These are phyloP conservation scores for Beauveria caledonica DNA, from an alignment of 2,329 filamentous ascomycete genomes.

Conservation along the genomic window DNA sequence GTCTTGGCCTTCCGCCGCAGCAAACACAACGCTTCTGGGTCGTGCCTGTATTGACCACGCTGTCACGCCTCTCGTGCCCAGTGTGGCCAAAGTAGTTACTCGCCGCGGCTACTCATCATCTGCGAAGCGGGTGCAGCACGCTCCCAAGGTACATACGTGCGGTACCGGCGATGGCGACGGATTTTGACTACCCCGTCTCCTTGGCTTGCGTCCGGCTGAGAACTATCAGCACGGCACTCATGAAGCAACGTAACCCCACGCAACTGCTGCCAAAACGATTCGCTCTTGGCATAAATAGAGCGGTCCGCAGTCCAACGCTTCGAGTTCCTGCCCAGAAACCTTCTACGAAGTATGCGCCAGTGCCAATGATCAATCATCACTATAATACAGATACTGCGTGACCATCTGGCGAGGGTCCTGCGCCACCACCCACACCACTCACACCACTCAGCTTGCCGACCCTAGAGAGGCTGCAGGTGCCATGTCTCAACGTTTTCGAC, in stretches of 20 bases:
- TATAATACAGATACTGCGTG: neutral
- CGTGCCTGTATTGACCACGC: too few species aligned
- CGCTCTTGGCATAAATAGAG: neutral
- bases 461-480: neutral
- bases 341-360: neutral
- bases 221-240: neutral
- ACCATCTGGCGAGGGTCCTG: neutral
- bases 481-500: slow-evolving; percentile 1
- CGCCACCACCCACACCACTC: neutral
- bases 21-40: neutral
- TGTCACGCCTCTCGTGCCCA: neutral
- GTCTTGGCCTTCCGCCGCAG: neutral
- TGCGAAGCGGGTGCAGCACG: neutral
- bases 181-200: neutral
- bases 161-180: neutral
- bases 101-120: neutral
- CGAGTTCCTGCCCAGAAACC: neutral
- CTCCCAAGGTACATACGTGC: neutral
- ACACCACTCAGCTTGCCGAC: too few species aligned
- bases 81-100: neutral
- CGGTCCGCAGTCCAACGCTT: neutral
- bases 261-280: neutral
- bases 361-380: neutral
- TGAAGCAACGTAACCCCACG: slow-evolving; percentile 5
- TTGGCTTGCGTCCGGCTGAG: neutral